Evolutionary conservation across 768 basidiomycete species (phyloP).

Genomic region (Tremella yokohamensis): DNA sequence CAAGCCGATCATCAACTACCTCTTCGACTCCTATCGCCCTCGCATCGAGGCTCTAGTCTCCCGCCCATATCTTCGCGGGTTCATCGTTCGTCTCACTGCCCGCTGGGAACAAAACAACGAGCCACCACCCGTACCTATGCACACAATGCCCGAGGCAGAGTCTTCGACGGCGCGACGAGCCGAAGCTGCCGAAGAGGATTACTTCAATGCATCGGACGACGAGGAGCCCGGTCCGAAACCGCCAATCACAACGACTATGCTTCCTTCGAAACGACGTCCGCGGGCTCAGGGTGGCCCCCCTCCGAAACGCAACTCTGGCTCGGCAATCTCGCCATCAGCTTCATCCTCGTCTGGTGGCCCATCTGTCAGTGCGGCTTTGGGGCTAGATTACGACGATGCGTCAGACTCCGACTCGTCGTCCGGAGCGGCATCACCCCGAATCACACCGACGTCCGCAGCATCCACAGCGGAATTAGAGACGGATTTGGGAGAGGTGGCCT

Average conservation of each 20-base stretch:
- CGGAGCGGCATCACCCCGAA: constrained; percentile 23
- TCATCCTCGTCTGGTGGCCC: neutral
- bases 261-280: constrained; percentile 42
- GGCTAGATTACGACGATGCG: constrained; percentile 48
- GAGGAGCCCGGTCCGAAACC: constrained; percentile 51
- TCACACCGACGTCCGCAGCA: constrained; percentile 18
- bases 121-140: constrained; percentile 45
- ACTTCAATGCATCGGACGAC: constrained; percentile 86
- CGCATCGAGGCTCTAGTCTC: constrained; percentile 65
- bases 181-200: constrained; percentile 82
- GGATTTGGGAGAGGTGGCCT: constrained; percentile 46
- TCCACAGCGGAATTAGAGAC: constrained; percentile 34
- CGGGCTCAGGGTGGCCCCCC: constrained; percentile 46
- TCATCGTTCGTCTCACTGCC: constrained; percentile 36
- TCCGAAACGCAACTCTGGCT: constrained; percentile 7
- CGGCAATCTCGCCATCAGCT: neutral
- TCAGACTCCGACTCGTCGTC: constrained; percentile 45
- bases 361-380: constrained; percentile 21
- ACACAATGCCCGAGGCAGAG: constrained; percentile 18
- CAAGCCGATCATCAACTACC: constrained; percentile 75
- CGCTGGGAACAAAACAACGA: constrained; percentile 88
- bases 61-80: constrained; percentile 62
- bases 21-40: constrained; percentile 72
- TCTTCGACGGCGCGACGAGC: constrained; percentile 52
- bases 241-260: constrained; percentile 4